Conservation (phyloP, 495 filamentous ascomycete species). For the Aspergillus bridgeri region DNA sequence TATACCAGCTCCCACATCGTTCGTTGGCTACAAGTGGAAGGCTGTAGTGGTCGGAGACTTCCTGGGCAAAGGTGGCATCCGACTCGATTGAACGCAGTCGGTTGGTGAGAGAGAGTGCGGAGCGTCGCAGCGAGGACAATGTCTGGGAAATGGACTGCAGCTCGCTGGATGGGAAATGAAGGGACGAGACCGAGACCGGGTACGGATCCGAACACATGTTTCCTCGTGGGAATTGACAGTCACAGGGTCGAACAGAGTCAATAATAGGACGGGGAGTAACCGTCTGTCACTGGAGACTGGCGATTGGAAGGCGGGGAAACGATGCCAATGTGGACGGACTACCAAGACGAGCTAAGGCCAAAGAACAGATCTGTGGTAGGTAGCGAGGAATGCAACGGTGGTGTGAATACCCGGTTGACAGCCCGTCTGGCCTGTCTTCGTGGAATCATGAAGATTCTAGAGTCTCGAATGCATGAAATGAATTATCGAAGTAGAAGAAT, state of each 20-base stretch:
- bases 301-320: neutral
- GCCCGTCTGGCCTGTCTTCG: neutral
- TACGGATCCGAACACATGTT: slow-evolving; percentile 26
- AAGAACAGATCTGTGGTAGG: no score
- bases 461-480: no score
- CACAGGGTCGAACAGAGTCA: neutral
- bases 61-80: slow-evolving; percentile 64
- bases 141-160: slow-evolving; percentile 41
- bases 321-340: neutral
- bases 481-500: no score
- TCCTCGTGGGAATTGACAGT: neutral
- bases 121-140: slow-evolving; percentile 58
- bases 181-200: slow-evolving; percentile 37
- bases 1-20: slow-evolving; percentile 94
- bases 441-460: no score
- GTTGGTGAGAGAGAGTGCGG: slow-evolving; percentile 75
- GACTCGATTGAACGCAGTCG: slow-evolving; percentile 69
- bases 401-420: neutral
- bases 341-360: neutral
- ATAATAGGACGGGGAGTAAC: neutral
- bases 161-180: slow-evolving; percentile 43
- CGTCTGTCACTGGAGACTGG: no score
- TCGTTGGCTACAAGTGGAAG: slow-evolving; percentile 93
- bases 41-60: slow-evolving; percentile 47
- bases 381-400: no score